Evolutionary conservation across 108 stramenopile genomes (phyloP).

Genomic region (Nitzschia putrida): DNA sequence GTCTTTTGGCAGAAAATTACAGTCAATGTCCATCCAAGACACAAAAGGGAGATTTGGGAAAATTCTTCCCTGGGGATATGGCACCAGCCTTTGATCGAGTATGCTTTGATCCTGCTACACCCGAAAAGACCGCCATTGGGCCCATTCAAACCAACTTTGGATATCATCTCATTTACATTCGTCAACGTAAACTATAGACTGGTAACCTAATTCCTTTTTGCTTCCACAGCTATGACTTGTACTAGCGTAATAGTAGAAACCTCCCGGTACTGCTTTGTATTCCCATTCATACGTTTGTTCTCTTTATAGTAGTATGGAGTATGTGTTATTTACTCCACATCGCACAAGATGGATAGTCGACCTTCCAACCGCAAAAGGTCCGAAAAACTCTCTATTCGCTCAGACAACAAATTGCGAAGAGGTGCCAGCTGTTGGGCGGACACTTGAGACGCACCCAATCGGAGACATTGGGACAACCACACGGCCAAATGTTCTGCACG

Average conservation of each 20-base stretch:
- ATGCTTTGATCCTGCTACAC: conserved; percentile 51
- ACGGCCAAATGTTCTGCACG: conserved; percentile 42
- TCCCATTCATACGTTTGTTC: neutral
- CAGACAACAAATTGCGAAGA: conserved; percentile 52
- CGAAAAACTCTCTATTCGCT: conserved; percentile 57
- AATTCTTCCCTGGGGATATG: conserved; percentile 56
- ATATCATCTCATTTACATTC: conserved; percentile 73
- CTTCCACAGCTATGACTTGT: no score
- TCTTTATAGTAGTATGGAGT: neutral
- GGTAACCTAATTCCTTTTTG: no score
- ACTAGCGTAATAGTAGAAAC: no score
- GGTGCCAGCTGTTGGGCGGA: conserved; percentile 35
- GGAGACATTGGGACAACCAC: conserved; percentile 51
- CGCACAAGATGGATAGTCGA: conserved; percentile 47
- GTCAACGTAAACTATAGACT: conserved; percentile 39
- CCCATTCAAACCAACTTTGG: conserved; percentile 73
- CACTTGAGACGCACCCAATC: conserved; percentile 29
- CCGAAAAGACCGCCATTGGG: conserved; percentile 45
- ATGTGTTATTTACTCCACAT: conserved; percentile 22
- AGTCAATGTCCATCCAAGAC: conserved; percentile 65
- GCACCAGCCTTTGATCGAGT: conserved; percentile 69
- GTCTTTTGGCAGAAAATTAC: conserved; percentile 46
- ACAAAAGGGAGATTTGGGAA: conserved; percentile 54
- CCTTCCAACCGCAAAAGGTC: conserved; percentile 60
- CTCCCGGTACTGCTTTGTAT: no score